phyloP scores from a whole-genome alignment of 208 protist species.

The Angomonas deanei region DNA sequence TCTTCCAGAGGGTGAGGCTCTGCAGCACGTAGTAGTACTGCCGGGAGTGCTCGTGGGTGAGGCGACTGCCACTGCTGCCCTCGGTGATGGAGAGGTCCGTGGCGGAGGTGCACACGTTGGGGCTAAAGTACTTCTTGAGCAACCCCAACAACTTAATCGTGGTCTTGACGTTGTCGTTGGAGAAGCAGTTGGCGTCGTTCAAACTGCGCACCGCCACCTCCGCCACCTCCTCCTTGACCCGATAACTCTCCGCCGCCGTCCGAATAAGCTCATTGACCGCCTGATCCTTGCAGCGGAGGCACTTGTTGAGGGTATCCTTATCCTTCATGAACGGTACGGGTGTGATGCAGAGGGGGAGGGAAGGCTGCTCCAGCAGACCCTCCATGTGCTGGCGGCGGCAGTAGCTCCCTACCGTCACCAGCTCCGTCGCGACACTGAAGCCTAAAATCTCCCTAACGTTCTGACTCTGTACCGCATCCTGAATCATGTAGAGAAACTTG shows the following conservation, averaged over 20 bases:
- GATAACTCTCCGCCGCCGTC: conserved; percentile 40
- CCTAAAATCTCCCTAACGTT: conserved; percentile 65
- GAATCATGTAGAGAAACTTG: conserved; percentile 91
- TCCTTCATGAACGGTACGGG: conserved; percentile 82
- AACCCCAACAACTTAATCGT: conserved; percentile 63
- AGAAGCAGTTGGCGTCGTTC: conserved; percentile 89
- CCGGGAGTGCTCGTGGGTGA: conserved; percentile 92
- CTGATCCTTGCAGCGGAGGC: conserved; percentile 81
- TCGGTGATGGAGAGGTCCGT: conserved; percentile 79
- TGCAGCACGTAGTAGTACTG: conserved; percentile 97
- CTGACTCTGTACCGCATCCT: conserved; percentile 80
- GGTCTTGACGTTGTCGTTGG: conserved; percentile 82
- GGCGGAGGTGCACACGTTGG: conserved; percentile 20
- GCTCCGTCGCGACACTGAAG: conserved; percentile 56
- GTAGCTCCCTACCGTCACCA: conserved; percentile 80
- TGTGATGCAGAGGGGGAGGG: conserved; percentile 82
- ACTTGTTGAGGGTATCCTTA: conserved; percentile 65
- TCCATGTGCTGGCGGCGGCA: conserved; percentile 43
- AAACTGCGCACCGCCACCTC: conserved; percentile 82
- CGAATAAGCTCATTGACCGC: conserved; percentile 60
- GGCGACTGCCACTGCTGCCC: conserved; percentile 82
- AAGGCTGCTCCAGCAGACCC: conserved; percentile 53
- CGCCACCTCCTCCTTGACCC: conserved; percentile 39
- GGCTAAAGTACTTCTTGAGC: conserved; percentile 76
- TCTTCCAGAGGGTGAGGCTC: conserved; percentile 94